Evolutionary conservation across 768 basidiomycete species (phyloP).

Genomic region (Mycena alexandri): DNA sequence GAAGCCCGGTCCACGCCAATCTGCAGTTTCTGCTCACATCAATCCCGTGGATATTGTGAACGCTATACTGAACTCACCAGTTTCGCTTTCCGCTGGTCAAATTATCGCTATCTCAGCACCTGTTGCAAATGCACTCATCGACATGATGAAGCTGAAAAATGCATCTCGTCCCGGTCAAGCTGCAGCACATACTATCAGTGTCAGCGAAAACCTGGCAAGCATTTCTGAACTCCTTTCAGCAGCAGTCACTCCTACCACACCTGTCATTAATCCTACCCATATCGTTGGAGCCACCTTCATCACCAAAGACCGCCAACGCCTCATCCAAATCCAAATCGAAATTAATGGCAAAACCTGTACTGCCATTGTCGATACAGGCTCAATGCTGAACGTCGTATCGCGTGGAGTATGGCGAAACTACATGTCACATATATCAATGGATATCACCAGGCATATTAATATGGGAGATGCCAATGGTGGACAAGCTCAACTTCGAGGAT

Average conservation of each 20-base stretch:
- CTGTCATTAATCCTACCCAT: too few relatives aligned
- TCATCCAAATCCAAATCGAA: conserved; percentile 13
- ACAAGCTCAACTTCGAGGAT: conserved; percentile 31
- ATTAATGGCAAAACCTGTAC: conserved; percentile 11
- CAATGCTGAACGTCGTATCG: conserved; percentile 28
- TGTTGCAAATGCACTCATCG: conserved; percentile 2
- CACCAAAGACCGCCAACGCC: conserved; percentile 8
- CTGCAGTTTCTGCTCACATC: conserved; percentile 9
- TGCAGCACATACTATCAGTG: too few relatives aligned
- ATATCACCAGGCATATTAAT: conserved; percentile 21
- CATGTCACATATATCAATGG: conserved; percentile 24
- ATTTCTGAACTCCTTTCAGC: too few relatives aligned
- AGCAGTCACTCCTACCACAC: not conserved
- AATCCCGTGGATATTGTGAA: not conserved
- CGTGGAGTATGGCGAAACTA: conserved; percentile 1
- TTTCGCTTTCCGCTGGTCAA: not conserved
- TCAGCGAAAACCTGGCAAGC: too few relatives aligned
- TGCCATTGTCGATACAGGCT: conserved; percentile 28
- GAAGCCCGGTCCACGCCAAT: conserved; percentile 4
- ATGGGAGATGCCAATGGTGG: conserved; percentile 43
- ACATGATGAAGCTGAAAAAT: too few relatives aligned
- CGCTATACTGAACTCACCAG: not conserved
- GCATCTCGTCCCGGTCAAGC: too few relatives aligned
- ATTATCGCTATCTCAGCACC: conserved; percentile 1
- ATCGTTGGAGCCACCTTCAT: conserved; percentile 18